Conservation (phyloP, 164 flowering plant genomes). For the Dillenia suffruticosa region DNA sequence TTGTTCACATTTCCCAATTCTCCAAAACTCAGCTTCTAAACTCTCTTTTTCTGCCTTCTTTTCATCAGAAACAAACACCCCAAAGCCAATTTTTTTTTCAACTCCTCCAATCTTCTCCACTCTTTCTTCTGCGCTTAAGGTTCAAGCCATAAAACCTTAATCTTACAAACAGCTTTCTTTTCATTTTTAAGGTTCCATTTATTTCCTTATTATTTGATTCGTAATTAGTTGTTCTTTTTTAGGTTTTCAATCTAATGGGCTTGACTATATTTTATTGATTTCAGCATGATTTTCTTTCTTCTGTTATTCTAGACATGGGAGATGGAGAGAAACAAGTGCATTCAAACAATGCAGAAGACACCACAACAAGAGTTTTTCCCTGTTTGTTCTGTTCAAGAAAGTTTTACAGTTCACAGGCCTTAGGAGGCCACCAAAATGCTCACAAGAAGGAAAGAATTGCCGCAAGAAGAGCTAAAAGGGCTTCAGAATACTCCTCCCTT, state of each 20-base stretch:
- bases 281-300: neutral
- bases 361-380: conserved; percentile 55
- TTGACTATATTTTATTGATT: neutral
- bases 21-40: conserved; percentile 14
- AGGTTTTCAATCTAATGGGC: neutral
- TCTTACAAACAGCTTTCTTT: too few species aligned
- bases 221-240: neutral
- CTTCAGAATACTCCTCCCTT: conserved; percentile 26
- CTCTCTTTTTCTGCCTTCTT: conserved; percentile 7
- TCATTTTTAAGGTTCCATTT: neutral
- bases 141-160: too few species aligned
- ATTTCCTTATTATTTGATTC: neutral
- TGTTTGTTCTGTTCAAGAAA: conserved; percentile 79
- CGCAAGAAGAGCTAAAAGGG: conserved; percentile 68
- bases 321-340: conserved; percentile 21
- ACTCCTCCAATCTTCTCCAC: neutral
- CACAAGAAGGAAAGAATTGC: conserved; percentile 87
- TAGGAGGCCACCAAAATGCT: conserved; percentile 95
- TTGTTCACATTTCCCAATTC: neutral
- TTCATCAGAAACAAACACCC: neutral
- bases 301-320: conserved; percentile 36
- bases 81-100: neutral
- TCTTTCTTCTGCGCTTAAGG: too few species aligned
- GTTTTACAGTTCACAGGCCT: conserved; percentile 89
- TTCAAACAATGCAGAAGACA: conserved; percentile 10